phyloP scores from a whole-genome alignment of 768 basidiomycete genomes.

The Lactarius vividus region DNA sequence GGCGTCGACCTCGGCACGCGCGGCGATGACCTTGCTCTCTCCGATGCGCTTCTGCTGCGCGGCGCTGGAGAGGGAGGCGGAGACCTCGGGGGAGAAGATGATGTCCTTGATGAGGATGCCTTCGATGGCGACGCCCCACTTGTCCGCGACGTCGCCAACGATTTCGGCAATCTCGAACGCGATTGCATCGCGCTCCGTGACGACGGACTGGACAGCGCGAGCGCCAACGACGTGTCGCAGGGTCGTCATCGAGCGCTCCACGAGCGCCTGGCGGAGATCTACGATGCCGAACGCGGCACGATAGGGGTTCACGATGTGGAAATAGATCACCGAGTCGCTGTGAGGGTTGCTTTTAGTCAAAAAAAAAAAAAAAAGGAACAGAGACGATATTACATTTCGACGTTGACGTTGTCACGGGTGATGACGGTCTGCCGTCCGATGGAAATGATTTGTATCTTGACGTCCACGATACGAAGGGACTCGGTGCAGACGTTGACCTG shows the following conservation, averaged over 20 bases:
- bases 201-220: slow-evolving; percentile 90
- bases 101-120: slow-evolving; percentile 95
- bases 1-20: slow-evolving; percentile 92
- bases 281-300: slow-evolving; percentile 92
- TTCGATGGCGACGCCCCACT: slow-evolving; percentile 97
- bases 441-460: slow-evolving; percentile 91
- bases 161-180: slow-evolving; percentile 97
- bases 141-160: slow-evolving; percentile 86
- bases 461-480: slow-evolving; percentile 79
- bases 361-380: slow-evolving; percentile 17
- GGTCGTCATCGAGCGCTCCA: slow-evolving; percentile 89
- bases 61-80: slow-evolving; percentile 88
- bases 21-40: slow-evolving; percentile 95
- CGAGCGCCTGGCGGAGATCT: slow-evolving; percentile 81
- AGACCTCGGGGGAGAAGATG: slow-evolving; percentile 88
- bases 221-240: slow-evolving; percentile 97
- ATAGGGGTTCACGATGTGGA: slow-evolving; percentile 87
- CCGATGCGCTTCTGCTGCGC: slow-evolving; percentile 97
- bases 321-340: slow-evolving; percentile 92
- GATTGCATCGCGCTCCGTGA: slow-evolving; percentile 95
- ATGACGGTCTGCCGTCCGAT: slow-evolving; percentile 89
- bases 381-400: slow-evolving; percentile 61
- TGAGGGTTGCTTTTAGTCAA: slow-evolving; percentile 38
- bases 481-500: slow-evolving; percentile 96
- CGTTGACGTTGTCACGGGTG: slow-evolving; percentile 94